These are phyloP conservation scores for Eucalyptus polybractea DNA, from an alignment of 345 rosid species.

Conservation along the genomic window DNA sequence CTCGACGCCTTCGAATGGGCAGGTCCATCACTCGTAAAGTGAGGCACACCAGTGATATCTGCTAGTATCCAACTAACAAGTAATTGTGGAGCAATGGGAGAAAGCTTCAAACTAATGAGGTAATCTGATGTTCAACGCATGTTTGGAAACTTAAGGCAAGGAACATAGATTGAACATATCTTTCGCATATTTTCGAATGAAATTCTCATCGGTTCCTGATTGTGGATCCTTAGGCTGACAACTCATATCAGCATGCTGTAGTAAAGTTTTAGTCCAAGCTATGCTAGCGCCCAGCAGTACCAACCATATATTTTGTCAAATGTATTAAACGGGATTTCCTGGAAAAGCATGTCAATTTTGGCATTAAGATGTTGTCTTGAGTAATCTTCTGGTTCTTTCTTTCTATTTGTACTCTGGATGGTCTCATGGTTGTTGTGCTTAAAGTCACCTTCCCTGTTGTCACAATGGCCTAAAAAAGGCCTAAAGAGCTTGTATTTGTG, in stretches of 20 bases:
- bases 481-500: background rate
- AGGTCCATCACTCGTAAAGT: slow-evolving; percentile 70
- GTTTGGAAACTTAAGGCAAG: background rate
- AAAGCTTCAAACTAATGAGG: background rate
- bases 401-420: background rate
- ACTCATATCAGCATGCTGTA: background rate
- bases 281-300: background rate
- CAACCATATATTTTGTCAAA: background rate
- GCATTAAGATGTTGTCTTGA: background rate
- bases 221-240: background rate
- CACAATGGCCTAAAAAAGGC: background rate
- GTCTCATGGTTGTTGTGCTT: background rate
- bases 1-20: slow-evolving; percentile 87
- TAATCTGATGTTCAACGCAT: background rate
- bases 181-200: background rate
- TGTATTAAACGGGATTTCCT: background rate
- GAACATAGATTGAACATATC: background rate
- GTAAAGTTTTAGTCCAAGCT: background rate
- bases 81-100: background rate
- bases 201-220: background rate
- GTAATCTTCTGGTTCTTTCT: background rate
- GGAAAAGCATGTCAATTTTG: background rate
- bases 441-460: background rate
- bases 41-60: slow-evolving; percentile 29
- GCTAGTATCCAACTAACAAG: slow-evolving; percentile 5